Percentiles rank a stretch among this genome's conserved stretches.
Conservation (phyloP, 1,284 basidiomycete species). For the Apiotrichum gamsii region DNA sequence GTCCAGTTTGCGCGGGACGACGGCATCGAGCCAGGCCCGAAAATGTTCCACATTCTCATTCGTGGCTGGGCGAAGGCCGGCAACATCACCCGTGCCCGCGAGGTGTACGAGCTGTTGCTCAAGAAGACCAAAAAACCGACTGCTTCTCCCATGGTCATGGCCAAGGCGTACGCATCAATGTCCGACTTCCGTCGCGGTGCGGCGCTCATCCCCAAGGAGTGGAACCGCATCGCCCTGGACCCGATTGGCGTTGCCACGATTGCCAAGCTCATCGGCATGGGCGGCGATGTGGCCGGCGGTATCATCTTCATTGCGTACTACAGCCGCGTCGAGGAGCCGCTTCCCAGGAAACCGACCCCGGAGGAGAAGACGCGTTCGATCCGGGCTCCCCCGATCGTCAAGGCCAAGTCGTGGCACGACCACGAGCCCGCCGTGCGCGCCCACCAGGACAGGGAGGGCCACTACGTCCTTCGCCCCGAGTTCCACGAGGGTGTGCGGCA, state of each 20-base stretch:
- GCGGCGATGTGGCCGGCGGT: slow-evolving; percentile 6
- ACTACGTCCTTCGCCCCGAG: slow-evolving; percentile 3
- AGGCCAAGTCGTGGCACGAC: background rate
- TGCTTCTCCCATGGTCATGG: too few species aligned
- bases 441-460: background rate
- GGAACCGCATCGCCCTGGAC: slow-evolving; percentile 2
- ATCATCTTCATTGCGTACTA: slow-evolving; percentile 14
- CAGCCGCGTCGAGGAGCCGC: background rate
- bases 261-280: slow-evolving; percentile 8
- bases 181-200: background rate
- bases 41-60: slow-evolving; percentile 28
- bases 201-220: slow-evolving; percentile 10
- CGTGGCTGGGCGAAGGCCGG: slow-evolving; percentile 10
- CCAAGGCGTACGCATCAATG: background rate
- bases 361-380: background rate
- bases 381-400: slow-evolving; percentile 4
- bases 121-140: slow-evolving; percentile 5
- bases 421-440: background rate
- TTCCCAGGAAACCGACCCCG: background rate
- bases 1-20: slow-evolving; percentile 20
- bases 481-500: slow-evolving; percentile 3
- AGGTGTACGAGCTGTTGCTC: slow-evolving; percentile 4
- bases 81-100: slow-evolving; percentile 1
- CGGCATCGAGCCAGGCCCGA: slow-evolving; percentile 12
- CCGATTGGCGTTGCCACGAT: slow-evolving; percentile 4